Conservation (phyloP, 257 asterid genomes). For the Solanum phureja region DNA sequence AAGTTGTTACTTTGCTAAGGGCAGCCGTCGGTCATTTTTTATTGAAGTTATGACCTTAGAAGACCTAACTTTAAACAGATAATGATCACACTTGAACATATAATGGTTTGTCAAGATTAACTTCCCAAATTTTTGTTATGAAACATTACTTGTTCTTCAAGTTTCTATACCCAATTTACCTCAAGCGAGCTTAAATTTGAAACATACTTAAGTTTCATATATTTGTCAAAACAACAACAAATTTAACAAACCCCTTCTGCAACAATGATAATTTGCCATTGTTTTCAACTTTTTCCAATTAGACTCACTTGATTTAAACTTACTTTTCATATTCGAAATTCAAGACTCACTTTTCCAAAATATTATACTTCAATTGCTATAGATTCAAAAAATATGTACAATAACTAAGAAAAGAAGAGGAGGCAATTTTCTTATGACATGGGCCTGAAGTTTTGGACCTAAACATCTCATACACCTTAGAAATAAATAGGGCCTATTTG, state of each 20-base stretch:
- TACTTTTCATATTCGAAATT: too few species aligned
- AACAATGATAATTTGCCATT: not conserved
- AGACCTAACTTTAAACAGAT: not conserved
- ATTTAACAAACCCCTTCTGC: not conserved
- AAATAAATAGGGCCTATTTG: not conserved
- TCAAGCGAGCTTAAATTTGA: too few species aligned
- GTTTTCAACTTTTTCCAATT: not conserved
- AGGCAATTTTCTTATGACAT: not conserved
- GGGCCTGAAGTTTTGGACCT: not conserved
- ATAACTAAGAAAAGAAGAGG: not conserved
- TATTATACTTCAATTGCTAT: not conserved
- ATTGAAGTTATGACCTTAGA: not conserved
- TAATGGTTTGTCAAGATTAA: too few species aligned
- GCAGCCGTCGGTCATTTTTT: not conserved
- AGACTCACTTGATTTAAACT: not conserved
- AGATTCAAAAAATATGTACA: not conserved
- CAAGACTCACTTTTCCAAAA: not conserved
- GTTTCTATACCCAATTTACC: too few species aligned
- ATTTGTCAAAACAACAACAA: not conserved
- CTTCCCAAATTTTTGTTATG: not conserved
- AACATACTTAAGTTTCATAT: too few species aligned
- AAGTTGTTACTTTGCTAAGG: too few species aligned
- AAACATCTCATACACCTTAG: not conserved
- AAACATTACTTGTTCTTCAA: too few species aligned
- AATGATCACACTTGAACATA: not conserved